Base-by-base conservation (phyloP, 768 basidiomycete genomes). In the Termitomyces sp. region DNA sequence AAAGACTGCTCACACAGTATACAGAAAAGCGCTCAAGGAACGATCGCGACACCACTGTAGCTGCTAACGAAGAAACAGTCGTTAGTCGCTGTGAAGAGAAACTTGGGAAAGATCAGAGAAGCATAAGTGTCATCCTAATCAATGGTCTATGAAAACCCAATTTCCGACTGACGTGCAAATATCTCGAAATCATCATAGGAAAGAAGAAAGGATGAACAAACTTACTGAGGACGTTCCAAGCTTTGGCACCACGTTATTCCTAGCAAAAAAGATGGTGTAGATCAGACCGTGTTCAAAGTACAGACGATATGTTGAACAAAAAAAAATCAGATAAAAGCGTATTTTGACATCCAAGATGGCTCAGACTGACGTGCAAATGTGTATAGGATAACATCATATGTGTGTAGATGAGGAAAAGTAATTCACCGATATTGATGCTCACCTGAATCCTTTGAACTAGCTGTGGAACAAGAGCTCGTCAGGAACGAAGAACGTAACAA, bases 141-240 rank as follows among this genome's bases (percentile, higher is more conserved):
- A 63, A 54, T 63, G 61, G 58, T 65, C 56, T 63, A 58, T 55
- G 51, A 62, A 64, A 64, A 61, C 60, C 52, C 52, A 58, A 59
- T 61, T 66, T 81, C 78, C 52, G 80, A 81, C 82, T 83, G 82
- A 83, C 82, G 80, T 83, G 82, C 82, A 83, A 83, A 83, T 73
- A 68, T 73, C 68, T 64, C 61, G 64, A 70, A 67, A 58, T 82
- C 81, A 73, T 82, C 80, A 64, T 69, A 50, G 44, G 53, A 21
- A 19, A 19, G 9, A 25, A 52, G 3, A 21, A 53, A 7, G 49
- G 25, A 7, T 4, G 23, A 7, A 30, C 3, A 11, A 39, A 42
- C 52, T 25, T 25, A 50, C 55, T 40, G 25, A 28, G 9, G 32
- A 44, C 14, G 43, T 44, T 35, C 16, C 17, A n/a, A 25, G 32